Evolutionary conservation across 2,329 filamentous ascomycete genomes (phyloP).

Genomic region (Sporothrix brunneoviolacea): DNA sequence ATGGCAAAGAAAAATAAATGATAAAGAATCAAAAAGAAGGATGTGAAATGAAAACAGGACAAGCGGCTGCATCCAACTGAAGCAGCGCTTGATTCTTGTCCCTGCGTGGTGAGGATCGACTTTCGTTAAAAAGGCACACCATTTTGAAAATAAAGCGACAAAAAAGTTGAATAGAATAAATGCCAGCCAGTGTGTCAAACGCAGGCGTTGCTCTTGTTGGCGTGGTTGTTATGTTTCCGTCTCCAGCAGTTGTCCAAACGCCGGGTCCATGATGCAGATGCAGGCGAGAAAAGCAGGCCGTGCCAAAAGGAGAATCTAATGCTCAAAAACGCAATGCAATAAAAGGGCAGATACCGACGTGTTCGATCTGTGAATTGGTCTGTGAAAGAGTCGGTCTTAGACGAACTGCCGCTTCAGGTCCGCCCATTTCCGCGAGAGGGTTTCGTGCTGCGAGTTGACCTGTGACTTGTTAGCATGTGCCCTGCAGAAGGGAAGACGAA

Average conservation of each 20-base stretch:
- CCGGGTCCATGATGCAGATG: conserved; percentile 7
- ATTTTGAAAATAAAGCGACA: neutral
- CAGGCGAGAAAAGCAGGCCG: neutral
- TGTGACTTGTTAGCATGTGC: conserved; percentile 29
- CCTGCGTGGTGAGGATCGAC: no score
- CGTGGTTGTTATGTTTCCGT: neutral
- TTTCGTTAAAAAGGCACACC: neutral
- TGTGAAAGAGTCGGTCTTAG: conserved; percentile 19
- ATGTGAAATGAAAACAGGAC: neutral
- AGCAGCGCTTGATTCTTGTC: neutral
- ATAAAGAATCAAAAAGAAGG: neutral
- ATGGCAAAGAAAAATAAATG: neutral
- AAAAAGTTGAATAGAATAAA: neutral
- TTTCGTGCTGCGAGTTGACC: conserved; percentile 66
- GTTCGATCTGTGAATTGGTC: no score
- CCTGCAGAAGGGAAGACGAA: no score
- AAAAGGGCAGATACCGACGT: no score
- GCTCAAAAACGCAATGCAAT: no score
- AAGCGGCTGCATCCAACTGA: neutral
- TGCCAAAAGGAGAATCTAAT: neutral
- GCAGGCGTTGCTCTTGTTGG: neutral
- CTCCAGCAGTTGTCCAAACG: conserved; percentile 7
- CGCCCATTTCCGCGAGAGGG: conserved; percentile 68
- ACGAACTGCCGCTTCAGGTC: conserved; percentile 59
- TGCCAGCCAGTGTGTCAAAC: conserved; percentile 11